phyloP scores from a whole-genome alignment of 371 early-diverging fungal species.

The Lichtheimia corymbifera region DNA sequence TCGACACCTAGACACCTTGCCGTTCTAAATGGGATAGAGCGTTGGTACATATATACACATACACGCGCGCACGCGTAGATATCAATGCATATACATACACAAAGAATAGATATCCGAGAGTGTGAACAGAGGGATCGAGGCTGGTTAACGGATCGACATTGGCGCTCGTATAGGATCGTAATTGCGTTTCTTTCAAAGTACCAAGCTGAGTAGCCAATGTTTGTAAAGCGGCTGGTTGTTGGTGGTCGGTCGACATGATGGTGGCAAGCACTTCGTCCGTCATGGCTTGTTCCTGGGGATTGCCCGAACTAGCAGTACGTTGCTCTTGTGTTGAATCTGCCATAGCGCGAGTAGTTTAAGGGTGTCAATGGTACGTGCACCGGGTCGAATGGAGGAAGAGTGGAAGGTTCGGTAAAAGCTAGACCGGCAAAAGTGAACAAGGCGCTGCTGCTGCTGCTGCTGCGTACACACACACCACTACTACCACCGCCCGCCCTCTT shows the following conservation, averaged over 20 bases:
- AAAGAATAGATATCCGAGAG: constrained; percentile 63
- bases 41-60: too few species aligned
- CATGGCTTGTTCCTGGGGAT: constrained; percentile 1
- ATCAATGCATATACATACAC: constrained; percentile 44
- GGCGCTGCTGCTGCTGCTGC: too few species aligned
- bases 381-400: background rate
- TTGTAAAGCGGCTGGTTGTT: constrained; percentile 6
- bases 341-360: background rate
- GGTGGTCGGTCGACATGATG: constrained; percentile 27
- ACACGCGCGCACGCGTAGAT: background rate
- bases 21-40: constrained; percentile 27
- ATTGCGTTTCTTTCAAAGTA: constrained; percentile 22
- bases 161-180: constrained; percentile 34
- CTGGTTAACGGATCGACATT: constrained; percentile 59
- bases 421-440: too few species aligned
- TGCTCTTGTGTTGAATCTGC: background rate
- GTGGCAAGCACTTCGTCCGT: constrained; percentile 47
- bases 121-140: constrained; percentile 53
- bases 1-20: constrained; percentile 39
- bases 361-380: background rate
- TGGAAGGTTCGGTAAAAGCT: constrained; percentile 1
- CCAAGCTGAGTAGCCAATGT: constrained; percentile 1
- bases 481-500: too few species aligned
- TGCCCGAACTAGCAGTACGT: background rate
- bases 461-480: too few species aligned